Evolutionary conservation across 2,329 filamentous ascomycete species (phyloP).

Genomic region (Escovopsis sp.): DNA sequence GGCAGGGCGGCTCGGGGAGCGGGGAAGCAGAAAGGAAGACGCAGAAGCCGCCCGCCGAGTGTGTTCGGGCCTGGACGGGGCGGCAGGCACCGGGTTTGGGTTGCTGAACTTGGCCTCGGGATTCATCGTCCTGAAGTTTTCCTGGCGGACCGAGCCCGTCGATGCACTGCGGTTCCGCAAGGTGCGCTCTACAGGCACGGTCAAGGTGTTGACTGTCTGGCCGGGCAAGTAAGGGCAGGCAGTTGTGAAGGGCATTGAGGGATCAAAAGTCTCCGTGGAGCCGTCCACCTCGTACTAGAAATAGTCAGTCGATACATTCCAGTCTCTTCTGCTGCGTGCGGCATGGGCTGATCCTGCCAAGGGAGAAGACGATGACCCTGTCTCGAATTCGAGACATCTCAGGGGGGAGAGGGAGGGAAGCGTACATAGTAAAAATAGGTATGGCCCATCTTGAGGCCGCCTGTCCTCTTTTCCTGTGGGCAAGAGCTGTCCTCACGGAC

Average conservation of each 20-base stretch:
- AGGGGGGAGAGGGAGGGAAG: neutral
- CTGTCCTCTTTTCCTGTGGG: conserved; percentile 39
- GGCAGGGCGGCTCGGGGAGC: conserved; percentile 31
- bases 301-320: neutral
- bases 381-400: too few relatives aligned
- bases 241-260: conserved; percentile 57
- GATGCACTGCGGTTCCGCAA: conserved; percentile 50
- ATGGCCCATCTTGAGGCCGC: conserved; percentile 79
- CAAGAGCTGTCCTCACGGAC: conserved; percentile 58
- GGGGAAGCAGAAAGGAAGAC: conserved; percentile 13
- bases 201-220: conserved; percentile 72
- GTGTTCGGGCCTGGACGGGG: neutral
- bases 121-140: conserved; percentile 59
- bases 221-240: conserved; percentile 77
- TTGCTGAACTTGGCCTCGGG: conserved; percentile 62
- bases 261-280: conserved; percentile 61
- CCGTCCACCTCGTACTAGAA: conserved; percentile 63
- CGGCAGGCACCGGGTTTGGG: conserved; percentile 35
- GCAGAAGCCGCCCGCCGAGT: conserved; percentile 12
- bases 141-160: conserved; percentile 41
- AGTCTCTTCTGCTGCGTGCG: neutral
- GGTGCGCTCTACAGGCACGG: conserved; percentile 58
- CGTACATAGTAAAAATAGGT: conserved; percentile 90
- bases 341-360: neutral
- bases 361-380: too few relatives aligned